Percentiles rank a stretch among this genome's conserved stretches.
phyloP scores from a whole-genome alignment of 164 flowering plant species.

The Nelumbo lutea region DNA sequence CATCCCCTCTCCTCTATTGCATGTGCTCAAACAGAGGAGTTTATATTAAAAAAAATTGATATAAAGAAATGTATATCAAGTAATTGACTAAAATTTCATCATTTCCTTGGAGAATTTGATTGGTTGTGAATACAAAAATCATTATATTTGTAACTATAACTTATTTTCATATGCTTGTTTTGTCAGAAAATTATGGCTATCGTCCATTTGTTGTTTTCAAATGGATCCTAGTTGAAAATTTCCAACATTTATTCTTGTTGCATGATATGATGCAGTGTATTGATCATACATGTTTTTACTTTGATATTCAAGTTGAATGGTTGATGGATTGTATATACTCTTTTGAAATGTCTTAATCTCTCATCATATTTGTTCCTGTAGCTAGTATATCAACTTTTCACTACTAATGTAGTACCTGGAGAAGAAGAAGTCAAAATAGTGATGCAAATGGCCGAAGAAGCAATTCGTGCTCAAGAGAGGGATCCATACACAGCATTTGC shows the following conservation, averaged over 20 bases:
- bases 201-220: too few species aligned
- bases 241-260: background rate
- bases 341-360: background rate
- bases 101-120: too few species aligned
- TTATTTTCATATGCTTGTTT: background rate
- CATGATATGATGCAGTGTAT: background rate
- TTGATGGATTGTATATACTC: too few species aligned
- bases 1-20: too few species aligned
- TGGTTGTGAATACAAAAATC: too few species aligned
- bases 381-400: constrained; percentile 93
- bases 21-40: too few species aligned
- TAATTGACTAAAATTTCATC: too few species aligned
- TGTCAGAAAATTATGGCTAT: background rate
- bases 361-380: constrained; percentile 21
- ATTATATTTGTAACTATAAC: too few species aligned
- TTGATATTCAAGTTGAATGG: too few species aligned
- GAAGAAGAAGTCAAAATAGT: constrained; percentile 88
- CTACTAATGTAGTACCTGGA: constrained; percentile 67
- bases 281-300: too few species aligned
- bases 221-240: background rate
- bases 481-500: constrained; percentile 93
- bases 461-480: constrained; percentile 87
- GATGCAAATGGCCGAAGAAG: constrained; percentile 97
- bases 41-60: too few species aligned
- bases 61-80: too few species aligned